Percentiles rank a stretch among this genome's conserved stretches.
Evolutionary conservation across 1,284 basidiomycete species (phyloP).

Genomic region (Hemileia vastatrix): DNA sequence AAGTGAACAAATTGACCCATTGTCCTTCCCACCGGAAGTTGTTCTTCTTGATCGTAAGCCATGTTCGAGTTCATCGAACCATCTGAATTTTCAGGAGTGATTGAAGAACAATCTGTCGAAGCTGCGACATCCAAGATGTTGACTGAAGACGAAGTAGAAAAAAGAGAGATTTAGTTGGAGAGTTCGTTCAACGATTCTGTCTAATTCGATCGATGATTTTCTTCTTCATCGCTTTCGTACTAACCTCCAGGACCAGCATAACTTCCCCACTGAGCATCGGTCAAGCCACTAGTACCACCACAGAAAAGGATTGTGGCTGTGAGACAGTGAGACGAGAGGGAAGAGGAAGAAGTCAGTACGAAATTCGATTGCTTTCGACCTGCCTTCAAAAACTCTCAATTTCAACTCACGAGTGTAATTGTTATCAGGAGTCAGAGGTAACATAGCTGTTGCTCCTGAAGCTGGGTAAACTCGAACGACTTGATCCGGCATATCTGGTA

Average conservation of each 20-base stretch:
- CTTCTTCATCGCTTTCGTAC: no score
- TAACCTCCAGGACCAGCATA: no score
- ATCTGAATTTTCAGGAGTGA: slow-evolving; percentile 36
- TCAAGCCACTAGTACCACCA: no score
- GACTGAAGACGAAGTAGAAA: slow-evolving; percentile 1
- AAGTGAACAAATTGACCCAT: slow-evolving; percentile 43
- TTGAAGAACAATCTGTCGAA: slow-evolving; percentile 39
- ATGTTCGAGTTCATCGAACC: slow-evolving; percentile 27
- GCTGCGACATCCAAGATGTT: slow-evolving; percentile 34
- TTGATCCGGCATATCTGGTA: slow-evolving; percentile 41
- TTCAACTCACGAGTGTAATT: slow-evolving; percentile 31
- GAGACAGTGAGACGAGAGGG: no score
- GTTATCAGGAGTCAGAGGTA: slow-evolving; percentile 36
- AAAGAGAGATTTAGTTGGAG: no score
- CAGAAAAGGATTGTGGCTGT: slow-evolving; percentile 41
- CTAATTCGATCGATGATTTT: no score
- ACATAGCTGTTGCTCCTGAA: slow-evolving; percentile 40
- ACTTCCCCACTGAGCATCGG: no score
- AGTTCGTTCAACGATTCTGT: no score
- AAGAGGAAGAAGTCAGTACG: no score
- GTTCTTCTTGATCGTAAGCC: slow-evolving; percentile 36
- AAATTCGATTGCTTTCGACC: no score
- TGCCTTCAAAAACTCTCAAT: no score
- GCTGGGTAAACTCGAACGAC: slow-evolving; percentile 40
- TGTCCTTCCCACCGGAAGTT: slow-evolving; percentile 35